Base-by-base conservation (phyloP, 352 stramenopile genomes). In the Thraustochytrium striatum region DNA sequence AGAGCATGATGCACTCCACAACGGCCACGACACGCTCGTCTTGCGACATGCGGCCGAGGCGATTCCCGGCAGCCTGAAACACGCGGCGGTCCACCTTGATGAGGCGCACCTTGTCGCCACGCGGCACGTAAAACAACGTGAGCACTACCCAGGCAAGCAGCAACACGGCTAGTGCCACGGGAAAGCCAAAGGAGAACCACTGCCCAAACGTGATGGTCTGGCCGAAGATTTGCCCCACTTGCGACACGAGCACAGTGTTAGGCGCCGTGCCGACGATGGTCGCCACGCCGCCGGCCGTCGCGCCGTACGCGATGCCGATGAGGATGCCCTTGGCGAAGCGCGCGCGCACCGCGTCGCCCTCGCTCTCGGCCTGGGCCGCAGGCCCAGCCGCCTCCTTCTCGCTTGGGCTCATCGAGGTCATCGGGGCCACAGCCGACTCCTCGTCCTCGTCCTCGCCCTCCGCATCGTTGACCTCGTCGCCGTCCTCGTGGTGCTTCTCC, bases 261-360 rank as follows among this genome's bases (percentile, higher is more conserved):
- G 59, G 59, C 21, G 53, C 59, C 25, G 59, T 70, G 19, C 59
- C 59, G 38, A 70, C 53, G 59, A 70, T 9, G 21, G 59, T 70
- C 19, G 21, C 59, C 3, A 38, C 53, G 41, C 59, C 59, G 36
- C 59, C 59, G 8, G 59, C 25, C 21, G 59, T 70, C 19, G 59
- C 28, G 41, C 36, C 32, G 2, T 53, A 70, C 8, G 59, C 59
- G 59, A 70, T 55, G 30, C 59, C 59, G 59, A 70, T 33, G 21
- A 70, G 59, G 21, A 38, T n/a, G 30, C 35, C 59, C 3, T 70
- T 70, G 11, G 50, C 3, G 41, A 70, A 70, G 41, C 28, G 59
- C 59, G 50, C 53, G n/a, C n/a, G n/a, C n/a, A n/a, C n/a, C n/a
- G n/a, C n/a, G n/a, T n/a, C n/a, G n/a, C n/a, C n/a, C n/a, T n/a